These are phyloP conservation scores for Podila epicladia DNA, from an alignment of 192 early-diverging fungal species.

Conservation along the genomic window DNA sequence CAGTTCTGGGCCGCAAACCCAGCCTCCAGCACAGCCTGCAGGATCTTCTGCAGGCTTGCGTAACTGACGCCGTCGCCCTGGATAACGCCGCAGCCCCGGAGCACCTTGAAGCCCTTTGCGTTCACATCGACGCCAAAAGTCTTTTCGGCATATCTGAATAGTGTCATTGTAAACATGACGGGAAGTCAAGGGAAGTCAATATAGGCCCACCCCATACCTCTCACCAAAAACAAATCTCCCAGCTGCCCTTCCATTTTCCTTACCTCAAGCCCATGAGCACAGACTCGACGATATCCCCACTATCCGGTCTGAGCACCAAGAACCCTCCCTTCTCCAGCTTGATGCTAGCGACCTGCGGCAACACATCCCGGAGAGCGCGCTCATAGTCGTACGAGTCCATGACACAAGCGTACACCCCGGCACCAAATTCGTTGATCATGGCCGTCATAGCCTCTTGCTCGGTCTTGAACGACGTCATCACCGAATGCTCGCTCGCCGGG, in stretches of 20 bases:
- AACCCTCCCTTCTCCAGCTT: conserved; percentile 84
- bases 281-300: conserved; percentile 81
- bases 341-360: conserved; percentile 71
- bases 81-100: conserved; percentile 78
- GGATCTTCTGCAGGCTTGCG: conserved; percentile 60
- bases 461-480: conserved; percentile 80
- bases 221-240: background rate
- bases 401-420: conserved; percentile 83
- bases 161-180: too few species aligned
- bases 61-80: conserved; percentile 87
- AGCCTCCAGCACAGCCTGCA: conserved; percentile 62
- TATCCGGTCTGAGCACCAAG: conserved; percentile 86
- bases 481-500: conserved; percentile 91
- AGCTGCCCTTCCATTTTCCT: background rate
- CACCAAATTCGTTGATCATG: conserved; percentile 75
- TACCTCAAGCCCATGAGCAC: conserved; percentile 79
- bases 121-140: conserved; percentile 79
- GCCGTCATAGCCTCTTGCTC: conserved; percentile 78
- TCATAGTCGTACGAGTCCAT: conserved; percentile 94
- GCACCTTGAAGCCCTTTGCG: conserved; percentile 80
- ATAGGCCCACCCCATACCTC: background rate
- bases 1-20: conserved; percentile 80
- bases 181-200: background rate
- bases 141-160: conserved; percentile 68
- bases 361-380: conserved; percentile 73